Percentiles rank a stretch among this genome's conserved stretches.
phyloP scores from a whole-genome alignment of 2,329 filamentous ascomycete genomes.

The Trichoderma sp. region DNA sequence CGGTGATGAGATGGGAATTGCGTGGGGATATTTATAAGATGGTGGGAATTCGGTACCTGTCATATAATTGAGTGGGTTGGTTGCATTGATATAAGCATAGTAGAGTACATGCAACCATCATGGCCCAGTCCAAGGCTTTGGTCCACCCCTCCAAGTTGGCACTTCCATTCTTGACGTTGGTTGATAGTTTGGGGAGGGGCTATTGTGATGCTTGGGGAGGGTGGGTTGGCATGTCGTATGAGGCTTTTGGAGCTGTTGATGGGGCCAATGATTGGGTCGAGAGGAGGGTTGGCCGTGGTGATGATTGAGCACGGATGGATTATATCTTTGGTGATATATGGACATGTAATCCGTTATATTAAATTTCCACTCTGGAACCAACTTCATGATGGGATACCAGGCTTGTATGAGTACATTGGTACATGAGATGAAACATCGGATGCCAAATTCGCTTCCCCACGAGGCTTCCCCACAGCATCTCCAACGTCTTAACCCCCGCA shows the following conservation, averaged over 20 bases:
- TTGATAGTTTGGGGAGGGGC: neutral
- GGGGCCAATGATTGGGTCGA: neutral
- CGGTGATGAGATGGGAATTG: neutral
- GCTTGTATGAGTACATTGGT: neutral
- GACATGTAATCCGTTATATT: neutral
- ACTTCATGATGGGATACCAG: neutral
- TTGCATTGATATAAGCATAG: neutral
- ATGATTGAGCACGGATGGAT: neutral
- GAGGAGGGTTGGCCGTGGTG: neutral
- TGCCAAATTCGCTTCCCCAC: neutral
- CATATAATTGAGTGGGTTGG: neutral
- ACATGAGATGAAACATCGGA: neutral
- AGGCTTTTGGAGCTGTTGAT: neutral
- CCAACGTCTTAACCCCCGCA: neutral
- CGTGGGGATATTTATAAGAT: neutral
- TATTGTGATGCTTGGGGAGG: neutral
- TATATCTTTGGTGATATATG: neutral
- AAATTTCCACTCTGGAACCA: neutral
- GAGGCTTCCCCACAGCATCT: neutral
- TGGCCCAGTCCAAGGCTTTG: neutral
- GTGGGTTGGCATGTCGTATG: conserved; percentile 7
- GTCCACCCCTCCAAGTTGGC: neutral
- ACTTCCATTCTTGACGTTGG: neutral
- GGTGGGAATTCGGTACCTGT: neutral
- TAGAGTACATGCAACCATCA: neutral